Evolutionary conservation across 2,329 filamentous ascomycete species (phyloP).

Genomic region (Penicillium sp.): DNA sequence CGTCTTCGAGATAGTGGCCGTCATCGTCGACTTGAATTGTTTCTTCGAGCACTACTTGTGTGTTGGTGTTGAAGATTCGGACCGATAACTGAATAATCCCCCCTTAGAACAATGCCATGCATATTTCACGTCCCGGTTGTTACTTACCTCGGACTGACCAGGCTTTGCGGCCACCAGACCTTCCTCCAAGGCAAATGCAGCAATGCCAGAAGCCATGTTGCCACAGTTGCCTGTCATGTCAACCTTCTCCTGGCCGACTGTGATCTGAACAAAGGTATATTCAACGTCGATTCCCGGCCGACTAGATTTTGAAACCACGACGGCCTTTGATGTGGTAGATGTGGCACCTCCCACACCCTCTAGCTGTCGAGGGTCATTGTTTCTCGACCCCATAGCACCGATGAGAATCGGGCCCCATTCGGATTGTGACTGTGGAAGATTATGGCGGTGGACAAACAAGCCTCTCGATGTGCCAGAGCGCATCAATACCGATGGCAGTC

Average conservation of each 20-base stretch:
- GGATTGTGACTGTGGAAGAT: conserved; percentile 24
- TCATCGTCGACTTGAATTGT: conserved; percentile 50
- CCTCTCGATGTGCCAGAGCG: conserved; percentile 39
- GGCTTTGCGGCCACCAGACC: conserved; percentile 39
- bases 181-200: conserved; percentile 58
- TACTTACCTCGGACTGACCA: conserved; percentile 21
- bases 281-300: conserved; percentile 54
- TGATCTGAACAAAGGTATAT: conserved; percentile 66
- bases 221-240: conserved; percentile 67
- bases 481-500: conserved; percentile 36
- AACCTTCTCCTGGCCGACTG: conserved; percentile 55
- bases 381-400: conserved; percentile 29
- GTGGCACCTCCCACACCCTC: conserved; percentile 65
- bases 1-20: conserved; percentile 39
- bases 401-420: conserved; percentile 28
- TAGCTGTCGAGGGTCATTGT: conserved; percentile 52
- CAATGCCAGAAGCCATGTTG: conserved; percentile 64
- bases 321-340: conserved; percentile 65
- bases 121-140: not conserved
- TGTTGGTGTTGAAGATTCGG: conserved; percentile 65
- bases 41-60: conserved; percentile 55
- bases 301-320: conserved; percentile 54
- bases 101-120: conserved; percentile 16
- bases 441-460: conserved; percentile 34
- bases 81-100: conserved; percentile 42